A percentile compares a stretch with the other conserved stretches of the same genome.
Evolutionary conservation across 2,329 filamentous ascomycete genomes (phyloP).

Genomic region (Venturia aucupariae): DNA sequence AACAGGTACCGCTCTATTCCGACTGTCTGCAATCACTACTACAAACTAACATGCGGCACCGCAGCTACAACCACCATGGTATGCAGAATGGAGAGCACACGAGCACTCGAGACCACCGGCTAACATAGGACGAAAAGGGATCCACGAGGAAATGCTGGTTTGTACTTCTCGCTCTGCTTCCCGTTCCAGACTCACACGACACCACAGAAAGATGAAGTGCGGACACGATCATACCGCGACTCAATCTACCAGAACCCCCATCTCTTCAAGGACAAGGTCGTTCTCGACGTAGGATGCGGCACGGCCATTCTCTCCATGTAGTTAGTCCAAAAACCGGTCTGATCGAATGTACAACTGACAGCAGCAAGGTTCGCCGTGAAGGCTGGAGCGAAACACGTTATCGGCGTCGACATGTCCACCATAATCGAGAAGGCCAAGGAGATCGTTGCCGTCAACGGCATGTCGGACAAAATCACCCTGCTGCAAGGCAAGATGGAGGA

Average conservation of each 20-base stretch:
- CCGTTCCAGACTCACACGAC: constrained; percentile 15
- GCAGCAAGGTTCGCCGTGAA: constrained; percentile 79
- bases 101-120: constrained; percentile 28
- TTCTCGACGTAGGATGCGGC: constrained; percentile 95
- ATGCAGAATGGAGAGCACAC: constrained; percentile 39
- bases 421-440: constrained; percentile 98
- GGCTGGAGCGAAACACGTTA: constrained; percentile 95
- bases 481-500: constrained; percentile 99
- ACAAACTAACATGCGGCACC: not conserved
- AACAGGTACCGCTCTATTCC: constrained; percentile 59
- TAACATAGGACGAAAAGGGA: constrained; percentile 49
- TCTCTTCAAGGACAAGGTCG: constrained; percentile 82
- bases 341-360: constrained; percentile 15
- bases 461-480: constrained; percentile 92
- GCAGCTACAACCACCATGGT: constrained; percentile 97
- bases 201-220: constrained; percentile 89
- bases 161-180: constrained; percentile 31
- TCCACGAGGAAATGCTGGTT: constrained; percentile 97
- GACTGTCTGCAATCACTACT: not conserved
- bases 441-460: constrained; percentile 85
- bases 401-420: constrained; percentile 98
- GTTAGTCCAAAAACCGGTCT: constrained; percentile 15
- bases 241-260: constrained; percentile 96
- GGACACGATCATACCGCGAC: constrained; percentile 93
- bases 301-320: constrained; percentile 98